These are phyloP conservation scores for Helianthus tuberosus DNA, from an alignment of 129 eudicot genomes.

Conservation along the genomic window DNA sequence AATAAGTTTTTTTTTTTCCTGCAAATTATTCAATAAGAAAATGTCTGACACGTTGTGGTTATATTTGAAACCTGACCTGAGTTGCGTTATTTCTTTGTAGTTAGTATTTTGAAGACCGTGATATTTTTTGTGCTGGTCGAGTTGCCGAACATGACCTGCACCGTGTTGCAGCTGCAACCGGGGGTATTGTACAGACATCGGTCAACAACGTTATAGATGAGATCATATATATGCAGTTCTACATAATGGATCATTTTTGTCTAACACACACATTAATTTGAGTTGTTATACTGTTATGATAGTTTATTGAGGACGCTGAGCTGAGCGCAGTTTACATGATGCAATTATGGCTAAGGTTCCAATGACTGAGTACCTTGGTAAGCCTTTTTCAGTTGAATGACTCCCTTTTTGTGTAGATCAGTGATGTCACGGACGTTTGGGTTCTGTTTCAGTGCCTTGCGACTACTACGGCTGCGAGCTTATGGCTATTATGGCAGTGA, in stretches of 20 bases:
- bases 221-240: constrained; percentile 37
- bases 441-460: no score
- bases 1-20: neutral
- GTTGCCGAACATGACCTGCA: constrained; percentile 95
- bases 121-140: constrained; percentile 98
- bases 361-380: no score
- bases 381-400: no score
- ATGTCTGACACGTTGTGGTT: neutral
- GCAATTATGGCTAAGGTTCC: no score
- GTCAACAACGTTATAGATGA: constrained; percentile 93
- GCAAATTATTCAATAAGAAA: neutral
- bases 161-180: constrained; percentile 96
- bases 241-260: no score
- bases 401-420: no score
- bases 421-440: no score
- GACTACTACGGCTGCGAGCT: no score
- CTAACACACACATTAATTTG: neutral
- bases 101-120: constrained; percentile 99
- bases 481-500: no score
- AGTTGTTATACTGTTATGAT: constrained; percentile 15
- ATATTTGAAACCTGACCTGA: constrained; percentile 1
- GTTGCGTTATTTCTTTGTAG: constrained; percentile 10
- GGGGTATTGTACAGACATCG: constrained; percentile 97
- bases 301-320: constrained; percentile 99
- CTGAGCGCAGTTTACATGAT: constrained; percentile 98